Base-by-base conservation (phyloP, 441 rosid genomes). In the Francoa sonchifolia region DNA sequence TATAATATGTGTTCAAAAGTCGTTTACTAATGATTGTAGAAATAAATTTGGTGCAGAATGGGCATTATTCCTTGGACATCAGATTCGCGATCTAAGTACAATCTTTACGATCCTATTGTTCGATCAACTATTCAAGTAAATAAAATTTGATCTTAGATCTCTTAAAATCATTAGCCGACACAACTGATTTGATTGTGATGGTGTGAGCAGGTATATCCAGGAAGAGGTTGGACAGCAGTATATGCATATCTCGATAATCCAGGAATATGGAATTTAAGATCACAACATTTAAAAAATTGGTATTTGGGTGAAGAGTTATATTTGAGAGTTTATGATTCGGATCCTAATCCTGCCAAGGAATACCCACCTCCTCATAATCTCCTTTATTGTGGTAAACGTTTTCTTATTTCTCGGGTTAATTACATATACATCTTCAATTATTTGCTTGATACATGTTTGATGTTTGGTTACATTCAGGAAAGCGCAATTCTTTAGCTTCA, bases 221-320 rank as follows among this genome's bases (percentile, higher is more conserved):
- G 59, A 36, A 44, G 59, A 8, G n/a, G n/a, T n/a, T 71, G 81
- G 85, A 55, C 58, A 4, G 72, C 78, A 3, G 65, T 66, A 15
- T 50, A 66, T 14, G 62, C 56, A 27, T 67, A 55, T 6, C 58
- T 73, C 19, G 73, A 73, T 53, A 65, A 73, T 33, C 73, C 70
- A 34, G 82, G 75, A 41, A 70, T 72, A 74, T 68, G 77, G 78
- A 72, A 70, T 20, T 55, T 71, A 42, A 71, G 83, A 59, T 70
- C 82, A n/a, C 77, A 71, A n/a, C 49, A 46, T 19, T 58, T 65
- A 48, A 63, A 47, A 14, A 55, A 66, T 13, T 66, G 65, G 68
- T 70, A 65, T 28, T 50, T 71, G 44, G 85, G 87, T 45, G 55
- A 79, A 63, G 74, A 77, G 50, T 53, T 73, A 8, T 71, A 77